phyloP scores from a whole-genome alignment of 768 basidiomycete species.

The Suillus spraguei region DNA sequence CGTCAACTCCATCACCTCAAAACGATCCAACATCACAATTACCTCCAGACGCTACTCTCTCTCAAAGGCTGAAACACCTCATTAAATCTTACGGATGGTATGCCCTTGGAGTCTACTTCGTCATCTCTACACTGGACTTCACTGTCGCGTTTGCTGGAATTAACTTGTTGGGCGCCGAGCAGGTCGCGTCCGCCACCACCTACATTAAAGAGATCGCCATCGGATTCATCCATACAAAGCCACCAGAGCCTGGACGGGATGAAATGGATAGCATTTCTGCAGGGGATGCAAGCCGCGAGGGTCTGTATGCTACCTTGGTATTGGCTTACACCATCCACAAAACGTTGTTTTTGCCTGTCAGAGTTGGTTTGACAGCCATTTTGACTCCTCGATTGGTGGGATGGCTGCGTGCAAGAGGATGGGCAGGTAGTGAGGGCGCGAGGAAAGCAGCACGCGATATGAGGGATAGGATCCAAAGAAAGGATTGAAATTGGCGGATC shows the following conservation, averaged over 20 bases:
- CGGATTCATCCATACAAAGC: slow-evolving; percentile 49
- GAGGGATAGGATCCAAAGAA: slow-evolving; percentile 35
- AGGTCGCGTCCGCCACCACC: slow-evolving; percentile 71
- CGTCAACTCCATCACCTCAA: slow-evolving; percentile 30
- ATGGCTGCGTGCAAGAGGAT: slow-evolving; percentile 81
- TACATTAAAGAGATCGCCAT: slow-evolving; percentile 53
- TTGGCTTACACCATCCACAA: slow-evolving; percentile 97
- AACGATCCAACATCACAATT: slow-evolving; percentile 24
- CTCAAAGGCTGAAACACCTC: slow-evolving; percentile 76
- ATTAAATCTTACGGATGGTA: slow-evolving; percentile 96
- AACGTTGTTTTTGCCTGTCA: slow-evolving; percentile 84
- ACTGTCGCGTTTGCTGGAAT: slow-evolving; percentile 81
- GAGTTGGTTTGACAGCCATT: slow-evolving; percentile 87
- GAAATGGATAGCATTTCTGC: slow-evolving; percentile 52
- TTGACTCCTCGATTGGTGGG: slow-evolving; percentile 84
- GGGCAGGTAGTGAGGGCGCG: slow-evolving; percentile 76
- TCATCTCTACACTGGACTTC: slow-evolving; percentile 80
- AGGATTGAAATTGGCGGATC: not conserved
- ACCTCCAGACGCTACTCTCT: slow-evolving; percentile 57
- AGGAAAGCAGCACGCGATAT: slow-evolving; percentile 57
- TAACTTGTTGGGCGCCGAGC: slow-evolving; percentile 87
- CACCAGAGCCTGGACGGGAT: slow-evolving; percentile 68
- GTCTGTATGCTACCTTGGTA: slow-evolving; percentile 89
- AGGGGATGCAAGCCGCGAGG: slow-evolving; percentile 54
- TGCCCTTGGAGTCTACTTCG: slow-evolving; percentile 86